phyloP scores from a whole-genome alignment of 2,329 filamentous ascomycete genomes.

The Fusarium sp. region DNA sequence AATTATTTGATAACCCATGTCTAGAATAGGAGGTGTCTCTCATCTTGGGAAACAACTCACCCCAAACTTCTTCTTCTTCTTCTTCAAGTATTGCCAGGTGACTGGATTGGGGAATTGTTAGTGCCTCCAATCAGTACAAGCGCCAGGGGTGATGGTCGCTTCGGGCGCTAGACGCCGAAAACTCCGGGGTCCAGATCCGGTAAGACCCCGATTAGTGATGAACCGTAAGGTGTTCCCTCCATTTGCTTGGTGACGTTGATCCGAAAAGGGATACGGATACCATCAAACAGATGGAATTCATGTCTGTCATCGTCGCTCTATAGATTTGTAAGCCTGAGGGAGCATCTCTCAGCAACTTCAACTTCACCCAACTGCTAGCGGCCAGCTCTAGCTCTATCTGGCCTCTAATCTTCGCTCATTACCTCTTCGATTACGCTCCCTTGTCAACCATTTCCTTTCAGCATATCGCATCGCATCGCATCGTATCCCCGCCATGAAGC shows the following conservation, averaged over 20 bases:
- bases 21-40: conserved; percentile 10
- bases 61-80: conserved; percentile 1
- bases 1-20: conserved; percentile 18
- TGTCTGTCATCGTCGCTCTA: conserved; percentile 25
- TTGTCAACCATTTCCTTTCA: conserved; percentile 16
- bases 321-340: conserved; percentile 43
- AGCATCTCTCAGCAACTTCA: conserved; percentile 30
- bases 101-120: conserved; percentile 36
- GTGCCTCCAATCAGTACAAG: conserved; percentile 37
- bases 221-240: conserved; percentile 29
- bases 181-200: conserved; percentile 29
- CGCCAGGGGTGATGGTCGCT: conserved; percentile 29
- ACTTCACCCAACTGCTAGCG: conserved; percentile 11
- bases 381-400: conserved; percentile 13
- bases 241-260: conserved; percentile 35
- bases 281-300: conserved; percentile 22
- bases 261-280: conserved; percentile 37
- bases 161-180: conserved; percentile 36
- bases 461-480: conserved; percentile 3
- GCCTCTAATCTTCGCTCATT: conserved; percentile 26
- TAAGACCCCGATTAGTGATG: conserved; percentile 3
- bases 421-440: conserved; percentile 6
- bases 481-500: conserved; percentile 59
- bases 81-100: background rate
- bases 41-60: conserved; percentile 6